A percentile compares a stretch with the other conserved stretches of the same genome.
phyloP scores from a whole-genome alignment of 192 early-diverging fungal species.

The Spinellus fusiger region DNA sequence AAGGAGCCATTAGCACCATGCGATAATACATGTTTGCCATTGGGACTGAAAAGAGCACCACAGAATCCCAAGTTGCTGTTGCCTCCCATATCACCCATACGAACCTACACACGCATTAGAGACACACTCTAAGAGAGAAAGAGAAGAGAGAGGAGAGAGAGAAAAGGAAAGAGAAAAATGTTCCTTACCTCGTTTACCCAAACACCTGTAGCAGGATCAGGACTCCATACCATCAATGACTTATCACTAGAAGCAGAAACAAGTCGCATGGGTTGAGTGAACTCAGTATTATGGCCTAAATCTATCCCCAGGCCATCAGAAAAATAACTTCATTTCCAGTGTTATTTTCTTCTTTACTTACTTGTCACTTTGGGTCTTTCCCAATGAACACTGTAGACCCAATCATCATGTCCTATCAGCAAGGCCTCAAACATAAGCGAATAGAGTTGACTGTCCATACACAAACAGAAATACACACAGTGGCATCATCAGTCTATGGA shows the following conservation, averaged over 20 bases:
- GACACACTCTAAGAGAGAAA: no score
- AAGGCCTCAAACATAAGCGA: slow-evolving; percentile 83
- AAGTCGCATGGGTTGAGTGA: slow-evolving; percentile 62
- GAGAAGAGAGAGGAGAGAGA: no score
- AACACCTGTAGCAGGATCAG: slow-evolving; percentile 68
- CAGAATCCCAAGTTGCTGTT: slow-evolving; percentile 70
- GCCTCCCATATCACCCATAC: slow-evolving; percentile 88
- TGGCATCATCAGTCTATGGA: neutral
- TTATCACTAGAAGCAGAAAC: slow-evolving; percentile 89
- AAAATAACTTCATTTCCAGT: no score
- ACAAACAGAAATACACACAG: neutral
- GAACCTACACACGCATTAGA: slow-evolving; percentile 40
- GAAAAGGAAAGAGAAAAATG: no score
- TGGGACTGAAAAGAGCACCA: slow-evolving; percentile 64
- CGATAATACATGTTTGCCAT: slow-evolving; percentile 60
- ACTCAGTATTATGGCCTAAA: no score
- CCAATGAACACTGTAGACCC: slow-evolving; percentile 87
- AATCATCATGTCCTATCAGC: slow-evolving; percentile 93
- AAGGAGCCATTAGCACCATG: slow-evolving; percentile 82
- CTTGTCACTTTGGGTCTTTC: slow-evolving; percentile 43
- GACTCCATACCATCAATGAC: slow-evolving; percentile 86
- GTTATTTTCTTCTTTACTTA: no score
- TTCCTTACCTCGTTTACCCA: slow-evolving; percentile 74
- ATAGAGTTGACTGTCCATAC: slow-evolving; percentile 27
- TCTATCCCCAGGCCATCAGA: no score